phyloP scores from a whole-genome alignment of 805 yeast genomes.

The Yamadazyma kitorensis region DNA sequence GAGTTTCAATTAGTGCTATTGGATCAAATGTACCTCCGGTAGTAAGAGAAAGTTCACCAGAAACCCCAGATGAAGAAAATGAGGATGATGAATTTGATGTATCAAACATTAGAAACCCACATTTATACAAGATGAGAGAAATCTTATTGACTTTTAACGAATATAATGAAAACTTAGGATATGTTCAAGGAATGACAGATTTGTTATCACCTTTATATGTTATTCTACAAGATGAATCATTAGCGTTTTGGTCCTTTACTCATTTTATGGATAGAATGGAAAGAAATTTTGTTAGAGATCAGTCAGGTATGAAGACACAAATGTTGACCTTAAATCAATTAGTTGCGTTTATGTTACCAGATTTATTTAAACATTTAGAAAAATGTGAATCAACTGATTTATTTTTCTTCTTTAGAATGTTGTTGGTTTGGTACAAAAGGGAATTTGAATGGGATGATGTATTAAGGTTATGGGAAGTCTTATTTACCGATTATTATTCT shows the following conservation, averaged over 20 bases:
- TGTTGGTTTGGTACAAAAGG: constrained; percentile 91
- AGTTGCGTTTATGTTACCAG: constrained; percentile 88
- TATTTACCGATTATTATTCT: constrained; percentile 84
- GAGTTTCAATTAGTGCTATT: constrained; percentile 15
- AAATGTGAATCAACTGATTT: constrained; percentile 86
- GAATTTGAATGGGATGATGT: constrained; percentile 82
- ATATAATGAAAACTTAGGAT: constrained; percentile 79
- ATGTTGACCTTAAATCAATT: constrained; percentile 79
- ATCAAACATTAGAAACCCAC: constrained; percentile 69
- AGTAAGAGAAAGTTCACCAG: constrained; percentile 26
- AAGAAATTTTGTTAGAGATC: constrained; percentile 86
- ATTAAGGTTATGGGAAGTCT: constrained; percentile 82
- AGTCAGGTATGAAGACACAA: constrained; percentile 89
- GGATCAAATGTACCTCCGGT: constrained; percentile 14
- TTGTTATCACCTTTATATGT: constrained; percentile 81
- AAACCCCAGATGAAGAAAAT: constrained; percentile 33
- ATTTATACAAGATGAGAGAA: constrained; percentile 68
- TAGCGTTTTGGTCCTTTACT: constrained; percentile 86
- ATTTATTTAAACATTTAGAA: constrained; percentile 75
- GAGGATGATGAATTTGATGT: constrained; percentile 54
- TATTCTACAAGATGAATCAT: constrained; percentile 60
- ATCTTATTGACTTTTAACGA: constrained; percentile 85
- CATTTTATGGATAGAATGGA: constrained; percentile 94
- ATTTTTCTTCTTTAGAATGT: constrained; percentile 93
- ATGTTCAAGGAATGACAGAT: constrained; percentile 98